Percentiles rank a stretch among this genome's conserved stretches.
phyloP scores from a whole-genome alignment of 208 protist species.

The Entamoeba histolytica region DNA sequence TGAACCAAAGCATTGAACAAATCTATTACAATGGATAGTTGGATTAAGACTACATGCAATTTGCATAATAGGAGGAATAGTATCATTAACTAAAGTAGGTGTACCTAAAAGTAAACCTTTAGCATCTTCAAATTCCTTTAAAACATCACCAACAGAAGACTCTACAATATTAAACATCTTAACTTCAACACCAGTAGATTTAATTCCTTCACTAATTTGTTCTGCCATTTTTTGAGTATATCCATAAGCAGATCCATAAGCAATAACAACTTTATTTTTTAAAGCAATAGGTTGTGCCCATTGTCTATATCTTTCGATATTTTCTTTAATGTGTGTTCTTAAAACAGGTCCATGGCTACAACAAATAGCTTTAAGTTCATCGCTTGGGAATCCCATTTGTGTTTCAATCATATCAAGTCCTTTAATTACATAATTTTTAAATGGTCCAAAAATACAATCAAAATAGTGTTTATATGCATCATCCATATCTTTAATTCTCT shows the following conservation, averaged over 20 bases:
- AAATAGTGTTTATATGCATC: constrained; percentile 7
- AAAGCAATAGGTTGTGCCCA: not conserved
- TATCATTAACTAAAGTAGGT: constrained; percentile 4
- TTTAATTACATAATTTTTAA: not conserved
- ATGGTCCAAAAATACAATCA: constrained; percentile 17
- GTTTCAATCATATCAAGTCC: not conserved
- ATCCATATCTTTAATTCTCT: not conserved
- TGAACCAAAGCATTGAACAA: not conserved
- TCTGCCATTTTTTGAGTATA: constrained; percentile 15
- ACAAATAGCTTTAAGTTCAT: constrained; percentile 7
- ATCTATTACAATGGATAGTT: not conserved
- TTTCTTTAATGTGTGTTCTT: not conserved
- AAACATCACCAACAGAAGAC: not conserved
- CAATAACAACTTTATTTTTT: not conserved
- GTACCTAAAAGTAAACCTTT: not conserved
- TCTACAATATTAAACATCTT: not conserved
- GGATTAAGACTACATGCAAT: not conserved
- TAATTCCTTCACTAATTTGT: not conserved
- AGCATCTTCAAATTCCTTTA: not conserved
- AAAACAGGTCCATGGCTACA: constrained; percentile 8
- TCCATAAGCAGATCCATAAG: constrained; percentile 17
- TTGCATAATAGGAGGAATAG: not conserved
- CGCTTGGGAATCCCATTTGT: not conserved
- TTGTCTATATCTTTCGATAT: not conserved
- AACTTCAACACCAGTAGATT: not conserved